Base-by-base conservation (phyloP, 768 basidiomycete genomes). In the Botryobasidium botryosum region DNA sequence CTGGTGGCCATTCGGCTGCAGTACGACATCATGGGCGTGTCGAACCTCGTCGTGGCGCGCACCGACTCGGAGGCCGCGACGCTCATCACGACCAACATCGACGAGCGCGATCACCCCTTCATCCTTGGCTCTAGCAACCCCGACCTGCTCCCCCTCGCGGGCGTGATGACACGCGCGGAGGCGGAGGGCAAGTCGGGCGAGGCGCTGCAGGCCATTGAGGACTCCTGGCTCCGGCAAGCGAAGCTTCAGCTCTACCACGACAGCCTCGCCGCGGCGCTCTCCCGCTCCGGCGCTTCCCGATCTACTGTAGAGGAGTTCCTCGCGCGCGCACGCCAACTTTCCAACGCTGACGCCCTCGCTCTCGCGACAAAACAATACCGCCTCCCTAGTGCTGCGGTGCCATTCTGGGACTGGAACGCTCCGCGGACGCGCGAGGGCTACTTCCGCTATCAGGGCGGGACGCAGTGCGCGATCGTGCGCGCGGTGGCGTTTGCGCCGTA, bases 51-150 rank as follows among this genome's bases (percentile, higher is more conserved):
- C 55, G 72, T 99, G 58, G 83, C 90, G 6, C 77, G 94, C 45
- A 97, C 94, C 2, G 92, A 97, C 59, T 91, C 91, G 3, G 92
- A 97, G 61, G 92, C 94, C 4, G 92, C 94, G 1, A 96, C 94
- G 2, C 74, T 99, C 56, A 84, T 97, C 66, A 83, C 88, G 29
- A 79, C 85, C 52, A 97, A 97, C 63, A 85, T 99, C 49, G 94
- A 99, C 61, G 75, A 79, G 53, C 78, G 94, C n/a, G 94, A 99
- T 65, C 94, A 99, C 52, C 64, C 86, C 25, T 99, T 97, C 71
- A 91, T 99, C 56, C 77, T 96, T 31, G 94, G 92, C 27, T 74
- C 70, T 41, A 92, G 90, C 21, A 91, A 91, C 58, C 57, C 80
- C 6, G 63, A 68, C 36, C 62, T 84, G 35, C 65, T 64, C 4